Evolutionary conservation across 257 asterid species (phyloP), one percentile per base, ranked within the genome.

Genomic region (Rehmannia glutinosa): DNA sequence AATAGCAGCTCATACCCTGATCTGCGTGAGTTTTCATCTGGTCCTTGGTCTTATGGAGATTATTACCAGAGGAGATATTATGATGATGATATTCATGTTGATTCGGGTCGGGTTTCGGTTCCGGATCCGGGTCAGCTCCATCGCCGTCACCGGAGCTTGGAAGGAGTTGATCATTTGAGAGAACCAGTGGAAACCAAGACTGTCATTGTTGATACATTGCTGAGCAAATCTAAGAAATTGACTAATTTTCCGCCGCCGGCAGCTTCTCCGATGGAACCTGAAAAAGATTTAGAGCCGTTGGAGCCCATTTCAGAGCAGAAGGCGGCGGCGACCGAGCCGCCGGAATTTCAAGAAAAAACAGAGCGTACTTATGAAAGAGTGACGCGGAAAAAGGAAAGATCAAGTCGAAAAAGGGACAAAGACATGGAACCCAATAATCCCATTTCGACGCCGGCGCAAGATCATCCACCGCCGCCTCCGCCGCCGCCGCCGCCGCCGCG

Each of bases 1-100:
- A 88, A 71, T 43, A 71, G 82, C 71, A 88, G 84, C 77, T 93
- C 97, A 0, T 88, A 90, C 54, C 97, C 99, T 16, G 97, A 93
- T 86, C 83, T 93, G 3, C 86, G 81, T 15, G 92, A 83, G 36
- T 73, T 81, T 19, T 71, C 95, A 11, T 69, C 89, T 0, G 41
- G 66, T 2, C 46, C 59, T 62, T 78, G 83, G 81, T 50, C 64
- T 68, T 54, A 73, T 17, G 77, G 73, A 1, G 80, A 82, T 60
- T 83, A 87, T 52, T 81, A 87, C 68, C 73, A 74, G 8, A 66
- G 75, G 81, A 51, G 87, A 52, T 79, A 69, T 62, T 75, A 69
- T 2, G 96, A 93, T 2, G 96, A 92, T 46, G 98, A 90, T 78
- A 59, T 79, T 64, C 49, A 56, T 39, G 80, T 85, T 1, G 82